phyloP scores from a whole-genome alignment of 148 eudicot genomes.

The Pouteria glomerata region DNA sequence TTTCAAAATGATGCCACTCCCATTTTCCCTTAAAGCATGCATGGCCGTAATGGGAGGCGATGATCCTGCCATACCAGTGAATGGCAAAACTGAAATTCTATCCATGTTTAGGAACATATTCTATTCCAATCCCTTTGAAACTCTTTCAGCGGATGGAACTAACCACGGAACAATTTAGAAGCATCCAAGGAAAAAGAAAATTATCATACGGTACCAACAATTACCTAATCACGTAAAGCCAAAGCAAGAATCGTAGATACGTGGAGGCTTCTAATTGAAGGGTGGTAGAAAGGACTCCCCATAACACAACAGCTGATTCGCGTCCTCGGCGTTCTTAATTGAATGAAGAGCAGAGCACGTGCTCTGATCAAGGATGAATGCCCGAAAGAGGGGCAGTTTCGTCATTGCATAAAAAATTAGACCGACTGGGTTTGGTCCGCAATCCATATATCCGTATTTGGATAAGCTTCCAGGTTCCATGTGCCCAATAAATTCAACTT shows the following conservation, averaged over 20 bases:
- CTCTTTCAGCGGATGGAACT: background rate
- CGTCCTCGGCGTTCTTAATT: background rate
- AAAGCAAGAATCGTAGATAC: too few relatives aligned
- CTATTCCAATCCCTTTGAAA: too few relatives aligned
- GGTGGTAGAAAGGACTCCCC: too few relatives aligned
- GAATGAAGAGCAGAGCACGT: background rate
- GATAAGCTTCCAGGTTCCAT: constrained; percentile 11
- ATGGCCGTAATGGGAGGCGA: too few relatives aligned
- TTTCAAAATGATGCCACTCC: too few relatives aligned
- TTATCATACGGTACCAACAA: too few relatives aligned
- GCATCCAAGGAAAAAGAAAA: constrained; percentile 9
- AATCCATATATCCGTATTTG: background rate
- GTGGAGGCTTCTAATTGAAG: too few relatives aligned
- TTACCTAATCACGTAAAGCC: too few relatives aligned
- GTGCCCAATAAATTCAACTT: background rate
- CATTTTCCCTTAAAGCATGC: too few relatives aligned
- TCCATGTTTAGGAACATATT: background rate
- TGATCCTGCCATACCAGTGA: too few relatives aligned
- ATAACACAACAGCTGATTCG: background rate
- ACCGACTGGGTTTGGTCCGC: background rate
- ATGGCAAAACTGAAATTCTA: constrained; percentile 1
- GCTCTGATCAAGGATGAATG: background rate
- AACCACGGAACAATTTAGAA: constrained; percentile 2
- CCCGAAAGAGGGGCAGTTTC: background rate
- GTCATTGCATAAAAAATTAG: background rate